A percentile compares a stretch with the other conserved stretches of the same genome.
Conservation (phyloP, 345 rosid species). For the Jatropha curcas region DNA sequence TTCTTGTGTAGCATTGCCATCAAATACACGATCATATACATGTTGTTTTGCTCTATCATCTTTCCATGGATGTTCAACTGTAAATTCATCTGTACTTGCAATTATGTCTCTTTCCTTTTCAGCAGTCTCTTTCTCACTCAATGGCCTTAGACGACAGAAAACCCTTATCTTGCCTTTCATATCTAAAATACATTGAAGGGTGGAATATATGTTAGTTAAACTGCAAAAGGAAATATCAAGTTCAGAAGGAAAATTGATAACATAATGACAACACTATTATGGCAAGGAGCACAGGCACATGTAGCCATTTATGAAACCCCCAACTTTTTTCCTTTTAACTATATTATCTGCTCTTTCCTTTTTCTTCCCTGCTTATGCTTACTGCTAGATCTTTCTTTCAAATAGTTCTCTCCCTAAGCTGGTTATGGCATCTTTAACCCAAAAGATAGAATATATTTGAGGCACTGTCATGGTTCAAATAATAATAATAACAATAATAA, state of each 20-base stretch:
- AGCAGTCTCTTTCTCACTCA: constrained; percentile 70
- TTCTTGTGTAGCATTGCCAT: constrained; percentile 71
- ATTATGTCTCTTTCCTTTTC: constrained; percentile 55
- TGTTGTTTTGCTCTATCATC: constrained; percentile 89
- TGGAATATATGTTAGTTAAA: not conserved
- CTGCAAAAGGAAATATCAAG: not conserved
- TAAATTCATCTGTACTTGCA: constrained; percentile 70
- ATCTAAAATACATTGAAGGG: constrained; percentile 47
- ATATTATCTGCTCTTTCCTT: not conserved
- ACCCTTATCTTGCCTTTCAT: constrained; percentile 98
- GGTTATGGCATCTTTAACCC: not conserved
- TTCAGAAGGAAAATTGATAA: not conserved
- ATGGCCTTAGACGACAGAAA: constrained; percentile 82
- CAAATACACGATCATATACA: constrained; percentile 90
- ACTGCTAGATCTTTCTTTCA: no score
- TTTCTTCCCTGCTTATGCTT: not conserved
- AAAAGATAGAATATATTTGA: not conserved
- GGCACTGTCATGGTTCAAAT: not conserved
- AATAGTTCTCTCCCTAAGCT: not conserved
- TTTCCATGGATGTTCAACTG: constrained; percentile 91
- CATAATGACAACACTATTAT: not conserved
- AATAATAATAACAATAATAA: no score
- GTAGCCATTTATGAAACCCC: not conserved
- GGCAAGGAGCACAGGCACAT: not conserved
- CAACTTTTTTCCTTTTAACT: not conserved